Evolutionary conservation across 192 early-diverging fungal species (phyloP).

Genomic region (Entrophospora sp.): DNA sequence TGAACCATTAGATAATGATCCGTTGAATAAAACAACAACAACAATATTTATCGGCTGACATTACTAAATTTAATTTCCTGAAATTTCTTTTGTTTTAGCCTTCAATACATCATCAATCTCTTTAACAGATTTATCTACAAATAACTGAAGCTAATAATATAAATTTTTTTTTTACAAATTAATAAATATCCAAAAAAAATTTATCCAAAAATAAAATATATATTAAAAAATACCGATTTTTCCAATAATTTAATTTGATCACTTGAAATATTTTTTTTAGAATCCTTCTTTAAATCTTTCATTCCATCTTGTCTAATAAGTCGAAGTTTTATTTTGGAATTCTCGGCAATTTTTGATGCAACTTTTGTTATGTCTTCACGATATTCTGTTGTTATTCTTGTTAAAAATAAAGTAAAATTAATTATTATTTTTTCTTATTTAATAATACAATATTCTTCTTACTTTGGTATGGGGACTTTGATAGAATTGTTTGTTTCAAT

Average conservation of each 20-base stretch:
- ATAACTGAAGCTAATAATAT: conserved; percentile 40
- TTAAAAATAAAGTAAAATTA: background rate
- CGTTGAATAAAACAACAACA: no score
- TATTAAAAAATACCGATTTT: conserved; percentile 38
- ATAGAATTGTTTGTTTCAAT: conserved; percentile 60
- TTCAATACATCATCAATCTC: conserved; percentile 56
- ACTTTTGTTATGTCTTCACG: conserved; percentile 62
- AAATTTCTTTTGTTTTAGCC: conserved; percentile 62
- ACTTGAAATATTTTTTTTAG: conserved; percentile 40
- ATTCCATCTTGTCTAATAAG: conserved; percentile 62
- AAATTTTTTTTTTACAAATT: background rate
- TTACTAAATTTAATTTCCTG: conserved; percentile 31
- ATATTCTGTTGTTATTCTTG: conserved; percentile 63
- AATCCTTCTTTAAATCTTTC: conserved; percentile 61
- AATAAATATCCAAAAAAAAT: background rate
- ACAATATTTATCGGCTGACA: no score
- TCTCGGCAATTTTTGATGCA: conserved; percentile 52
- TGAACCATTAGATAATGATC: no score
- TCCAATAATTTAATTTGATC: conserved; percentile 50
- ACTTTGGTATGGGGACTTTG: conserved; percentile 76
- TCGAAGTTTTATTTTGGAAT: conserved; percentile 58
- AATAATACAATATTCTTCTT: conserved; percentile 12
- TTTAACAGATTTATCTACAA: conserved; percentile 55
- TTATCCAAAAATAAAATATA: background rate
- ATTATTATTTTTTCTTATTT: background rate